A percentile compares a stretch with the other conserved stretches of the same genome.
Evolutionary conservation across 306 rosid species (phyloP).

Genomic region (Ziziphus jujuba): DNA sequence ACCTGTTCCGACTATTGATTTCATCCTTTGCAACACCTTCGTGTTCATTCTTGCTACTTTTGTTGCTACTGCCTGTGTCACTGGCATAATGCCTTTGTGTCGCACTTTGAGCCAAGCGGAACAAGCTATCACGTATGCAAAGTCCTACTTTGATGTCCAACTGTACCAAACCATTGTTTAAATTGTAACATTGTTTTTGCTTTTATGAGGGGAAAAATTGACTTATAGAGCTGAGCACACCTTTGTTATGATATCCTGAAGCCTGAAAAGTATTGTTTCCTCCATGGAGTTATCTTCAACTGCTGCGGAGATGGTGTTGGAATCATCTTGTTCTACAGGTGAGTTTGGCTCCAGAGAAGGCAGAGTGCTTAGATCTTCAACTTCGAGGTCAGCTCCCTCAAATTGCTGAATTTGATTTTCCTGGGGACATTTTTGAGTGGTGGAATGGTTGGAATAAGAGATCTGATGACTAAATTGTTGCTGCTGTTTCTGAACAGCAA

Average conservation of each 20-base stretch:
- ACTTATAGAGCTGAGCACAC: conserved; percentile 43
- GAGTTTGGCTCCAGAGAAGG: conserved; percentile 50
- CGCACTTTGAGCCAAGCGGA: conserved; percentile 88
- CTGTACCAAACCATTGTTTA: conserved; percentile 62
- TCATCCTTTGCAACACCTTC: conserved; percentile 52
- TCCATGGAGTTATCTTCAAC: conserved; percentile 56
- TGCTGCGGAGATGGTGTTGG: conserved; percentile 53
- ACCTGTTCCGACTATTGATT: conserved; percentile 58
- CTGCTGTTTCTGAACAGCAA: conserved; percentile 87
- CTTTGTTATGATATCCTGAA: conserved; percentile 75
- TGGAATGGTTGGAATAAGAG: conserved; percentile 38
- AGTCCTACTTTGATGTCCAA: conserved; percentile 74
- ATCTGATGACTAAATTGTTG: conserved; percentile 66
- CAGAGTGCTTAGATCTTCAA: conserved; percentile 51
- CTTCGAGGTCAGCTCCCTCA: conserved; percentile 48
- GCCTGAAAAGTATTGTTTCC: conserved; percentile 59
- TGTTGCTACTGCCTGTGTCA: conserved; percentile 66
- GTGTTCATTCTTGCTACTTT: conserved; percentile 50
- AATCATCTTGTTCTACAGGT: conserved; percentile 68
- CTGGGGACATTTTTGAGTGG: conserved; percentile 38
- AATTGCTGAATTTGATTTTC: conserved; percentile 52
- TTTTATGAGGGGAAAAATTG: conserved; percentile 32
- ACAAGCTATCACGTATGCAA: conserved; percentile 83
- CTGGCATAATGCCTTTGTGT: conserved; percentile 57
- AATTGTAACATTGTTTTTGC: conserved; percentile 44